Evolutionary conservation across 225 moss, liverwort and hornwort genomes (phyloP).

Genomic region (Antitrichia curtipendula): DNA sequence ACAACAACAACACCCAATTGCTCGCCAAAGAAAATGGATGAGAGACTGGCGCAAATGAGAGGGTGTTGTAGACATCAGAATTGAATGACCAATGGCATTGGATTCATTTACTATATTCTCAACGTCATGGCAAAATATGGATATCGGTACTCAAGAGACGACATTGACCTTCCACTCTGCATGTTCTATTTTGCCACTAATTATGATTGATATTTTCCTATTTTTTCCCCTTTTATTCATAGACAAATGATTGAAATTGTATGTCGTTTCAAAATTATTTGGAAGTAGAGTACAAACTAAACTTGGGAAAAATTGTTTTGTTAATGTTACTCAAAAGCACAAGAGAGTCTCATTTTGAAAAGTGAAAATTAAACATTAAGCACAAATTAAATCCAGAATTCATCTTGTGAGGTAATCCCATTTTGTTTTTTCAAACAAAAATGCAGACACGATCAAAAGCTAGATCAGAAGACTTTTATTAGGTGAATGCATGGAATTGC

Average conservation of each 20-base stretch:
- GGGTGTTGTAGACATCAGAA: no score
- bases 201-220: neutral
- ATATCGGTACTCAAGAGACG: rapidly evolving
- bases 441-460: neutral
- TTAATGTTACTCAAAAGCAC: neutral
- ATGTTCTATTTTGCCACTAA: neutral
- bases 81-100: no score
- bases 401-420: neutral
- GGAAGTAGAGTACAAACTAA: neutral
- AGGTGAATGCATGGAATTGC: neutral
- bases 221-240: neutral
- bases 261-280: neutral
- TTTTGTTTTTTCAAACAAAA: no score
- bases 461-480: neutral
- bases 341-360: neutral
- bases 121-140: rapidly evolving
- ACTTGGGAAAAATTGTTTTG: neutral
- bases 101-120: no score
- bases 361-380: neutral
- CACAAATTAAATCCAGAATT: neutral
- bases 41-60: no score
- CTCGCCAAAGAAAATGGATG: no score
- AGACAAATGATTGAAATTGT: neutral
- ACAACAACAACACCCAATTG: no score
- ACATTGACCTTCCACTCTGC: rapidly evolving